These are phyloP conservation scores for Pleurotus citrinopileatus DNA, from an alignment of 768 basidiomycete genomes.

Conservation along the genomic window DNA sequence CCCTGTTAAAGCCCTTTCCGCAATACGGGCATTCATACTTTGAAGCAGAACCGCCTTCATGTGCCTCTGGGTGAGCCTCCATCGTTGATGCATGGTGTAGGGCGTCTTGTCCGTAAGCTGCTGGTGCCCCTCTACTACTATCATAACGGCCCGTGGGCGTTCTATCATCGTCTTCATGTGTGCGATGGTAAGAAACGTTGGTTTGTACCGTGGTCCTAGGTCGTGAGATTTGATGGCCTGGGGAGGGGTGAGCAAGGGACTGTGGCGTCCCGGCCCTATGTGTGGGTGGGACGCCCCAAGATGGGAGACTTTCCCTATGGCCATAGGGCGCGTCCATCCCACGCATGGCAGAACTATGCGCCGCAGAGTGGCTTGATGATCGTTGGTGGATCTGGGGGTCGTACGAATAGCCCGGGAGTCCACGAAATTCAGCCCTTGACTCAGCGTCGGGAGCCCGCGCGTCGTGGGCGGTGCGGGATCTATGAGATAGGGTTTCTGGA, in stretches of 20 bases:
- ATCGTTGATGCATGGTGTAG: not conserved
- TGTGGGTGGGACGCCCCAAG: constrained; percentile 8
- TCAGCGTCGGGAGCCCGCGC: not conserved
- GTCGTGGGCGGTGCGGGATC: not conserved
- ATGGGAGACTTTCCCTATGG: constrained; percentile 2
- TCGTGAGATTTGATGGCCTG: constrained; percentile 12
- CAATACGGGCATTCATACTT: constrained; percentile 81
- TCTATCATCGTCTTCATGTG: constrained; percentile 31
- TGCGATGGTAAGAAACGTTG: constrained; percentile 16
- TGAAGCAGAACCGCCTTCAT: constrained; percentile 24
- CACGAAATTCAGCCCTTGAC: constrained; percentile 1
- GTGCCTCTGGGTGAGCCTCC: constrained; percentile 9
- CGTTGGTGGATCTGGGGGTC: constrained; percentile 2
- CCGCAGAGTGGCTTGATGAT: not conserved
- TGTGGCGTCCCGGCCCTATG: constrained; percentile 3
- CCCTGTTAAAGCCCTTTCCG: constrained; percentile 74
- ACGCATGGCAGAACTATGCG: constrained; percentile 1
- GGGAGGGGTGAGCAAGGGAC: constrained; percentile 4
- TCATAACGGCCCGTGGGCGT: constrained; percentile 29
- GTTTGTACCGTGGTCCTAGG: constrained; percentile 26
- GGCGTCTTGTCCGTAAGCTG: not conserved
- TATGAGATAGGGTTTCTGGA: not conserved
- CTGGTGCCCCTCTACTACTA: constrained; percentile 6
- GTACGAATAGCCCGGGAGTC: constrained; percentile 8
- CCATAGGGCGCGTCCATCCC: not conserved